These are phyloP conservation scores for Hericium coralloides DNA, from an alignment of 768 basidiomycete species.

Conservation along the genomic window DNA sequence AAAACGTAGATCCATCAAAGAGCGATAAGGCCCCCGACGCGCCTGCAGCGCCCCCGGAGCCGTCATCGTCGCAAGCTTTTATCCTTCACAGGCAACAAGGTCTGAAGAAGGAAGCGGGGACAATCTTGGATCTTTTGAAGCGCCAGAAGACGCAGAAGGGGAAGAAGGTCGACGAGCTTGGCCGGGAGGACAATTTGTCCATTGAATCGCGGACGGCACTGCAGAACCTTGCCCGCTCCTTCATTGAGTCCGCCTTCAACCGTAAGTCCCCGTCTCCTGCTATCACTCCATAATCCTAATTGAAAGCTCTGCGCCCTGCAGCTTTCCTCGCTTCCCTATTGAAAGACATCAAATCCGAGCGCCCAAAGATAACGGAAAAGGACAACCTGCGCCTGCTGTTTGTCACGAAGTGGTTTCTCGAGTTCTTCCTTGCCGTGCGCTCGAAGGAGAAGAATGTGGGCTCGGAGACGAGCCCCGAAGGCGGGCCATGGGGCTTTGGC, in stretches of 20 bases:
- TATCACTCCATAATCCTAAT: neutral
- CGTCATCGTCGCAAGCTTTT: slow-evolving; percentile 39
- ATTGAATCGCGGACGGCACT: slow-evolving; percentile 56
- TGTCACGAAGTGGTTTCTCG: slow-evolving; percentile 85
- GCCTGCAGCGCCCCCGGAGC: slow-evolving; percentile 16
- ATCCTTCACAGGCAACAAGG: slow-evolving; percentile 85
- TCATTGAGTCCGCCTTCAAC: slow-evolving; percentile 83
- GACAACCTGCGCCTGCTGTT: slow-evolving; percentile 86
- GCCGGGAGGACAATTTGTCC: slow-evolving; percentile 57
- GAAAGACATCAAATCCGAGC: slow-evolving; percentile 90
- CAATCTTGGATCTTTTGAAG: slow-evolving; percentile 54
- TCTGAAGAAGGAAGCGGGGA: slow-evolving; percentile 56
- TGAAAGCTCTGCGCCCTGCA: slow-evolving; percentile 22
- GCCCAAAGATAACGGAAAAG: slow-evolving; percentile 88
- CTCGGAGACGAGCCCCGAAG: slow-evolving; percentile 7
- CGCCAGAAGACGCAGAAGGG: slow-evolving; percentile 43
- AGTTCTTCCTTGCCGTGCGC: slow-evolving; percentile 66
- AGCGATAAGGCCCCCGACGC: slow-evolving; percentile 18
- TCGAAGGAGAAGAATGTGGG: slow-evolving; percentile 30
- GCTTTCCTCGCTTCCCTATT: slow-evolving; percentile 81
- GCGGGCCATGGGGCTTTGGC: slow-evolving; percentile 53
- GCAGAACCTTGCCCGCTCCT: slow-evolving; percentile 60
- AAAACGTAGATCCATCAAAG: slow-evolving; percentile 14
- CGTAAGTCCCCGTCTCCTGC: slow-evolving; percentile 39
- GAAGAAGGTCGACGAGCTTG: slow-evolving; percentile 63